phyloP scores from a whole-genome alignment of 305 asterid species.

The Lippia alba region DNA sequence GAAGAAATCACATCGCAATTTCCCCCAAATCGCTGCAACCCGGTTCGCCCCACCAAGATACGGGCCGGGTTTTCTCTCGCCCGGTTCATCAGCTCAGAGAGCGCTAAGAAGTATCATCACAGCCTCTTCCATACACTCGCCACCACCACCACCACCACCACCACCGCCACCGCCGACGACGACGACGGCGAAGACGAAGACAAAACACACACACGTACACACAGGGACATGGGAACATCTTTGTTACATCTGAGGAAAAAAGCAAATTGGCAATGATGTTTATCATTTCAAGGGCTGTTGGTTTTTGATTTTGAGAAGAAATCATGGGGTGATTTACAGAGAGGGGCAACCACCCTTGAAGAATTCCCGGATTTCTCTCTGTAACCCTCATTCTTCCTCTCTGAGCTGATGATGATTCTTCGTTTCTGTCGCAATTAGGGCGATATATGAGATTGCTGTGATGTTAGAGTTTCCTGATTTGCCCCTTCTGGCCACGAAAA shows the following conservation, averaged over 20 bases:
- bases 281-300: background rate
- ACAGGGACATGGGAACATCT: background rate
- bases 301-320: background rate
- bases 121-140: background rate
- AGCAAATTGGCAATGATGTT: background rate
- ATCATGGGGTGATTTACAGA: slow-evolving; percentile 9
- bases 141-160: background rate
- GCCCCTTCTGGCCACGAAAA: background rate
- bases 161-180: background rate
- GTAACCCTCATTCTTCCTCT: background rate
- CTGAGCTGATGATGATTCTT: background rate
- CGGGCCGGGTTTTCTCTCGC: slow-evolving; percentile 8
- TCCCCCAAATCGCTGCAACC: background rate
- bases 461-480: background rate
- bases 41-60: slow-evolving; percentile 28
- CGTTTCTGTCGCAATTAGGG: background rate
- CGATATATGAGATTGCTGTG: background rate
- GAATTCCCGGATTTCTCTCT: slow-evolving; percentile 13
- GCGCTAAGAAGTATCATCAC: slow-evolving; percentile 14
- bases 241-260: background rate
- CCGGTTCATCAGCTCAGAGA: slow-evolving; percentile 16
- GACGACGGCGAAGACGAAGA: background rate
- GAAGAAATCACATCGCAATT: too few relatives aligned
- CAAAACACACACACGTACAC: background rate
- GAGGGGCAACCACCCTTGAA: slow-evolving; percentile 45